phyloP scores from a whole-genome alignment of 2,329 filamentous ascomycete species.

The Aspergillus oerlinghausenensis region DNA sequence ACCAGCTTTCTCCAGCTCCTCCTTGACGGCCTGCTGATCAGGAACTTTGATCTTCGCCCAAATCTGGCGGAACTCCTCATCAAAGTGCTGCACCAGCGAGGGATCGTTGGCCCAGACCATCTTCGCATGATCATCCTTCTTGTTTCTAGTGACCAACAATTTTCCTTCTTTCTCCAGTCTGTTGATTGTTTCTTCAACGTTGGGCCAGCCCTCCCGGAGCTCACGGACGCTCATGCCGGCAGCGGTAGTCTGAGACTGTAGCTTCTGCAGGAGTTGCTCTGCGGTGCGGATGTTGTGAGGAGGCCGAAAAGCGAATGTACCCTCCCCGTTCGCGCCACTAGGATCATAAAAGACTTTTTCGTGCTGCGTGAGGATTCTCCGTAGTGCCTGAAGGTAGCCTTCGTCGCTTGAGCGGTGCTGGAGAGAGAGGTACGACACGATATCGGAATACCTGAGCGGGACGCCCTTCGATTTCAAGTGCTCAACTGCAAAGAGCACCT shows the following conservation, averaged over 20 bases:
- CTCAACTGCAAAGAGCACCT: slow-evolving; percentile 81
- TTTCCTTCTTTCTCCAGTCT: slow-evolving; percentile 72
- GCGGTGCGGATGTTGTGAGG: slow-evolving; percentile 76
- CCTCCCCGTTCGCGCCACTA: slow-evolving; percentile 60
- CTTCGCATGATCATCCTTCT: slow-evolving; percentile 82
- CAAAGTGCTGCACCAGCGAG: slow-evolving; percentile 68
- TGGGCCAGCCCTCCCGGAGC: slow-evolving; percentile 92
- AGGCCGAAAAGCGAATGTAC: slow-evolving; percentile 78
- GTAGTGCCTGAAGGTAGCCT: slow-evolving; percentile 57
- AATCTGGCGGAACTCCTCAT: slow-evolving; percentile 75
- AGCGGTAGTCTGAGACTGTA: slow-evolving; percentile 77
- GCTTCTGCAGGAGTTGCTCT: slow-evolving; percentile 70
- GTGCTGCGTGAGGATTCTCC: slow-evolving; percentile 62
- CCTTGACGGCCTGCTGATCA: slow-evolving; percentile 67
- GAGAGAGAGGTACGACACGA: slow-evolving; percentile 75
- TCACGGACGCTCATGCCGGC: slow-evolving; percentile 81
- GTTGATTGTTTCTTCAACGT: slow-evolving; percentile 73
- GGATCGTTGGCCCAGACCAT: slow-evolving; percentile 89
- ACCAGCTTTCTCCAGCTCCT: slow-evolving; percentile 69
- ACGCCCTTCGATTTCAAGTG: slow-evolving; percentile 69
- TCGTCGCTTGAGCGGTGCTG: slow-evolving; percentile 57
- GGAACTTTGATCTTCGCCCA: slow-evolving; percentile 81
- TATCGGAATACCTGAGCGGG: slow-evolving; percentile 66
- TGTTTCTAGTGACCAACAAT: slow-evolving; percentile 80
- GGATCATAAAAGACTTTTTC: slow-evolving; percentile 58